A percentile compares a stretch with the other conserved stretches of the same genome.
phyloP scores from a whole-genome alignment of 116 monocot species.

The Cymodocea nodosa region DNA sequence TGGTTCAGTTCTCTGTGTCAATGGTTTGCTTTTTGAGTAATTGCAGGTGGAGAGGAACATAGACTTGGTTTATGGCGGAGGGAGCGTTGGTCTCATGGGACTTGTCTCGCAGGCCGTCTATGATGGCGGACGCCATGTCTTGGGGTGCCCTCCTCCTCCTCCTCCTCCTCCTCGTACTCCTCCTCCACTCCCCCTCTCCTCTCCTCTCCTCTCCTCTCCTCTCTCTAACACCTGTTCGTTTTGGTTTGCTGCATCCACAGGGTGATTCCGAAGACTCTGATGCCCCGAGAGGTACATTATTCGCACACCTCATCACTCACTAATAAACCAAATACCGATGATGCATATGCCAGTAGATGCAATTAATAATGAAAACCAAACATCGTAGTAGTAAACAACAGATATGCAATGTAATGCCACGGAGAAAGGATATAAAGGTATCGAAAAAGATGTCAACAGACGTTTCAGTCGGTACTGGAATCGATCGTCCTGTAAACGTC shows the following conservation, averaged over 20 bases:
- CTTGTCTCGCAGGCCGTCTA: slow-evolving; percentile 66
- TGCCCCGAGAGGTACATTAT: slow-evolving; percentile 47
- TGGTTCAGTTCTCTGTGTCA: no score
- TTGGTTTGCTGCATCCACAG: slow-evolving; percentile 19
- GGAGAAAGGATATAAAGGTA: no score
- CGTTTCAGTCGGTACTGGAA: no score
- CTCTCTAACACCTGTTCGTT: neutral
- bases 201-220: neutral
- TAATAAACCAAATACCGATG: no score
- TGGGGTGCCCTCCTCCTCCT: slow-evolving; percentile 29
- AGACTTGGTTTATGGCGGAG: slow-evolving; percentile 69
- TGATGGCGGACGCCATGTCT: slow-evolving; percentile 63
- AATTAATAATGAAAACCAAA: no score
- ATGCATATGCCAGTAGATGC: no score
- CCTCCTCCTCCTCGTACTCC: neutral
- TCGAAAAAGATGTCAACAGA: no score
- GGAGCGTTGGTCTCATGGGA: slow-evolving; percentile 68
- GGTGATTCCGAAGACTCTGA: slow-evolving; percentile 53
- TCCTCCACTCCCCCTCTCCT: neutral
- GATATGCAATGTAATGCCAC: no score
- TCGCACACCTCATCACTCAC: no score
- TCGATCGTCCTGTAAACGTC: neutral
- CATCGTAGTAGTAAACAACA: no score
- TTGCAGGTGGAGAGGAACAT: slow-evolving; percentile 56
- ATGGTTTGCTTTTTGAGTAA: neutral